Percentiles rank a stretch among this genome's conserved stretches.
Conservation (phyloP, 83 land plant genomes). For the Picea mariana region DNA sequence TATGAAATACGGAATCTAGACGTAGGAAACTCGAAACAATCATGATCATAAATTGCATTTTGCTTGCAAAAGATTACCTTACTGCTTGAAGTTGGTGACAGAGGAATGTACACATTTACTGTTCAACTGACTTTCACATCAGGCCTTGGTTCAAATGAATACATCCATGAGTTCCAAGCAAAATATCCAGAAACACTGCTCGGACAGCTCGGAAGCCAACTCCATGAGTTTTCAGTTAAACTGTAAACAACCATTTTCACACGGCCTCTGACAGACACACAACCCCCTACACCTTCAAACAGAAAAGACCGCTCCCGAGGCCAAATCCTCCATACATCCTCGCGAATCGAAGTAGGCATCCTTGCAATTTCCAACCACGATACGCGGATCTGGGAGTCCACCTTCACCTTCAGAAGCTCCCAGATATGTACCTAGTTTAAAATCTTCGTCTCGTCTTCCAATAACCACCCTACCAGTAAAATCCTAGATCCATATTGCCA, state of each 20-base stretch:
- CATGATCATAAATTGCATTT: too few relatives aligned
- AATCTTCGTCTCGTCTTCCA: background rate
- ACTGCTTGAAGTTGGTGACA: too few relatives aligned
- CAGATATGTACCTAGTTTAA: background rate
- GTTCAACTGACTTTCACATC: too few relatives aligned
- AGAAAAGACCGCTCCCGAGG: background rate
- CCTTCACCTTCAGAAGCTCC: background rate
- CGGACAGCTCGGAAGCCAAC: slow-evolving; percentile 5
- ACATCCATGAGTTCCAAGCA: too few relatives aligned
- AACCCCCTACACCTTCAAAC: slow-evolving; percentile 5
- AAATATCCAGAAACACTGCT: too few relatives aligned
- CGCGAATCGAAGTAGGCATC: background rate
- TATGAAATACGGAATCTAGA: too few relatives aligned
- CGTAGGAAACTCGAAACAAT: too few relatives aligned
- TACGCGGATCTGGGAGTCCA: background rate
- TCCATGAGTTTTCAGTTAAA: background rate
- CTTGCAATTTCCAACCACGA: background rate
- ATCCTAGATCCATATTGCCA: background rate
- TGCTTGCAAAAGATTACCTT: too few relatives aligned
- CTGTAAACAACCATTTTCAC: background rate
- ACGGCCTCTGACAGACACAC: background rate
- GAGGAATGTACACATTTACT: too few relatives aligned
- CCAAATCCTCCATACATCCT: background rate
- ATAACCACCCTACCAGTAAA: background rate
- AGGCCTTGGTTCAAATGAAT: too few relatives aligned